A percentile compares a stretch with the other conserved stretches of the same genome.
Evolutionary conservation across 345 rosid genomes (phyloP).

Genomic region (Aquilaria sinensis): DNA sequence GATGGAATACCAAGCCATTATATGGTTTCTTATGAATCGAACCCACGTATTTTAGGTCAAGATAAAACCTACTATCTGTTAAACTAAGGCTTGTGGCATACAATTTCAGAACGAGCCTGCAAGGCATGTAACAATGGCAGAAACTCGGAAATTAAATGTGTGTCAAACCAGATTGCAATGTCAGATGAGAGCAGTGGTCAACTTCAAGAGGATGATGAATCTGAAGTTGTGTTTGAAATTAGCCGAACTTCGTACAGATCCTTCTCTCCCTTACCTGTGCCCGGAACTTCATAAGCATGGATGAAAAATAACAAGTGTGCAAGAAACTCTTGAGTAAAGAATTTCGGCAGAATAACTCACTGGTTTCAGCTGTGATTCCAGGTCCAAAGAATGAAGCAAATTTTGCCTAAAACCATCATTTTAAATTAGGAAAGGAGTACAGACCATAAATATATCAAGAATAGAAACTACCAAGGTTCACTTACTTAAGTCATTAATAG

Average conservation of each 20-base stretch:
- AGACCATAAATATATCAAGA: not conserved
- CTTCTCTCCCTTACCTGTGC: conserved; percentile 64
- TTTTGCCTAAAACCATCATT: conserved; percentile 52
- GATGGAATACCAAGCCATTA: too few species aligned
- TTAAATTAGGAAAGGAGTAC: not conserved
- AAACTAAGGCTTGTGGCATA: too few species aligned
- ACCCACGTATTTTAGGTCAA: too few species aligned
- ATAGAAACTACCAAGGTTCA: not conserved
- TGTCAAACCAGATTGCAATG: conserved; percentile 8
- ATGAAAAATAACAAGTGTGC: too few species aligned
- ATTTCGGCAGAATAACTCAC: conserved; percentile 35
- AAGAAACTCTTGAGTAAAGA: not conserved
- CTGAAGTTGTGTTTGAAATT: conserved; percentile 46
- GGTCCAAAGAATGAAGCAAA: conserved; percentile 95
- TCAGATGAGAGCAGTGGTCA: conserved; percentile 2
- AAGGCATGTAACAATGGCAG: too few species aligned
- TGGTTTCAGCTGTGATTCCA: conserved; percentile 70
- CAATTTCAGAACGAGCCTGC: too few species aligned
- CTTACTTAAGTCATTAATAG: not conserved
- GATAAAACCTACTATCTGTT: too few species aligned
- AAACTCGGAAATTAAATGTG: not conserved
- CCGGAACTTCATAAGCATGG: conserved; percentile 8
- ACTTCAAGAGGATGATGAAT: conserved; percentile 33
- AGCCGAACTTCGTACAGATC: conserved; percentile 70
- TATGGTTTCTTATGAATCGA: too few species aligned